Evolutionary conservation across 371 early-diverging fungal genomes (phyloP).

Genomic region (Rhizopus microsporus): DNA sequence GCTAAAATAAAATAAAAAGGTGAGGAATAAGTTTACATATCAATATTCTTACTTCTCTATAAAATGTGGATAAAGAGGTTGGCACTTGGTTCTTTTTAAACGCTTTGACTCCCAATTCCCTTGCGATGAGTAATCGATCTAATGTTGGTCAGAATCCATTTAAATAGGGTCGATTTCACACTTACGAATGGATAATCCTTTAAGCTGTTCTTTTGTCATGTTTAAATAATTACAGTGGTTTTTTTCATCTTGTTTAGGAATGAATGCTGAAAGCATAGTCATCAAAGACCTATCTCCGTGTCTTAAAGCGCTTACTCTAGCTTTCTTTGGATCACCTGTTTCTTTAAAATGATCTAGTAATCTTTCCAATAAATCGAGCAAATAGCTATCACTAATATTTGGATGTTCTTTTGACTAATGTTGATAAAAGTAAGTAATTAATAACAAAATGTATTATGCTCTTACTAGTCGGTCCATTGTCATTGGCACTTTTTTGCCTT

Average conservation of each 20-base stretch:
- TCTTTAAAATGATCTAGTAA: conserved; percentile 38
- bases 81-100: conserved; percentile 27
- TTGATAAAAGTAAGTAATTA: conserved; percentile 8
- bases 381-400: conserved; percentile 26
- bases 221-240: conserved; percentile 29
- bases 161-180: not conserved
- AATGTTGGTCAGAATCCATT: not conserved
- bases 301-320: conserved; percentile 36
- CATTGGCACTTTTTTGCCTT: conserved; percentile 55
- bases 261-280: conserved; percentile 45
- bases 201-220: conserved; percentile 24
- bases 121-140: conserved; percentile 39
- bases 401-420: conserved; percentile 35
- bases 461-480: conserved; percentile 64
- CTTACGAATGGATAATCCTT: conserved; percentile 32
- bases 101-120: conserved; percentile 29
- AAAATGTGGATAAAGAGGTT: conserved; percentile 28
- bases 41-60: conserved; percentile 34
- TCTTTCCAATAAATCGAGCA: conserved; percentile 27
- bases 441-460: conserved; percentile 19
- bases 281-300: conserved; percentile 47
- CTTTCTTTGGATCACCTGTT: conserved; percentile 33
- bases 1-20: conserved; percentile 36
- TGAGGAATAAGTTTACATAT: conserved; percentile 10
- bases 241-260: conserved; percentile 17